Evolutionary conservation across 164 flowering plant genomes (phyloP).

Genomic region (Buxus sempervirens): DNA sequence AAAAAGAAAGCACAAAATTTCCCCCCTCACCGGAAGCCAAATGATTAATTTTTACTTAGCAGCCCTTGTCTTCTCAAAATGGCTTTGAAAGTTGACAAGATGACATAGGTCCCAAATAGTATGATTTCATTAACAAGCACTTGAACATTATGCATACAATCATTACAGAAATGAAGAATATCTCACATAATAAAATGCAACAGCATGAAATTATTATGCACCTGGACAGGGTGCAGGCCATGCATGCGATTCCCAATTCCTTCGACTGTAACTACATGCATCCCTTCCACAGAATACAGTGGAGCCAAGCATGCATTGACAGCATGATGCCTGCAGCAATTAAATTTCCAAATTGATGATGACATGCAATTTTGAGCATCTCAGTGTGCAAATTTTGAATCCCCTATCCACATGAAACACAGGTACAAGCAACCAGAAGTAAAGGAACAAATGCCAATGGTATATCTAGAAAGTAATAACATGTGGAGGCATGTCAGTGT

Average conservation of each 20-base stretch:
- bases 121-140: not conserved
- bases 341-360: slow-evolving; percentile 1
- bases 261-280: slow-evolving; percentile 96
- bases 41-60: no score
- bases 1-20: no score
- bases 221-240: slow-evolving; percentile 96
- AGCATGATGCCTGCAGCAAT: slow-evolving; percentile 64
- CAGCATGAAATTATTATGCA: slow-evolving; percentile 12
- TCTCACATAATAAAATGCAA: not conserved
- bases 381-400: not conserved
- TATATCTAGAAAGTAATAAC: no score
- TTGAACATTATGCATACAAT: not conserved
- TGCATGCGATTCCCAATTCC: slow-evolving; percentile 69
- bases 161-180: not conserved
- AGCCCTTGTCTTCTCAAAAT: no score
- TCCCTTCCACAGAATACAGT: slow-evolving; percentile 93
- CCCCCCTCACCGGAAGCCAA: no score
- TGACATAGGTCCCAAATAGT: not conserved
- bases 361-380: not conserved
- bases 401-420: not conserved
- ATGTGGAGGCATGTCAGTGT: not conserved
- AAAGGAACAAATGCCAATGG: not conserved
- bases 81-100: no score
- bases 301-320: slow-evolving; percentile 98
- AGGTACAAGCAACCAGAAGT: not conserved